Base-by-base conservation (phyloP, 2,329 filamentous ascomycete genomes). In the Ophiostoma tasmaniense region DNA sequence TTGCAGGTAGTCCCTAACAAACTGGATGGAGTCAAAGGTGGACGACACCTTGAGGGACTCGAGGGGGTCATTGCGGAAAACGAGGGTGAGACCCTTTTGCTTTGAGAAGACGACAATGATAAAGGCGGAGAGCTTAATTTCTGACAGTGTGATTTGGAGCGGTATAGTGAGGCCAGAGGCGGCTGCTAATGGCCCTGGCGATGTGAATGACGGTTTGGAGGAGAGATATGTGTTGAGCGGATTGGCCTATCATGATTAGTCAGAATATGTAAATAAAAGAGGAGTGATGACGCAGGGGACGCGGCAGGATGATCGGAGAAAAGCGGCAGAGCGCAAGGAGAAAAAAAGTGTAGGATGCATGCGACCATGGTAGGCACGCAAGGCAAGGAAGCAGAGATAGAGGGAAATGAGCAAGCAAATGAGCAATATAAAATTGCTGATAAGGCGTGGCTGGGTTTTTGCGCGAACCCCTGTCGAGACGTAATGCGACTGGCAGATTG, bases 21-120 rank as follows among this genome's bases (percentile, higher is more conserved):
- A 99, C 62, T 95, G 94, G 75, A 99, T 99, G 14, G 94, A 97
- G 81, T 99, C 95, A 79, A 99, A 99, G 62, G 95, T 99, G 73
- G 94, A 98, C 0, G 94, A 98, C 73, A 99, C 95, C 81, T 97
- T 98, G 75, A 99, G 88, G 4, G 94, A 97, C 78, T 99, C 95
- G 71, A 99, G 87, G 4, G 95, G 95, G 77, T 99, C 95, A 85
- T 99, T 98, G 75, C 95, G 90, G 78, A 99, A 99, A 62, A 99
- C 95, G 65, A 99, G 84, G 1, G 95, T 99, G 69, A 99, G 85
- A 25, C 95, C 95, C 77, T 99, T 99, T 80, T 97, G 93, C 77
- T 93, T 94, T 2, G 94, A 98, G 78, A 99, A 99, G 71, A 99
- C 95, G 66, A 99, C 80, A 70, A 99, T 97, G 74, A 99, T 96